Base-by-base conservation (phyloP, 495 filamentous ascomycete species). In the Daldinia childiae region DNA sequence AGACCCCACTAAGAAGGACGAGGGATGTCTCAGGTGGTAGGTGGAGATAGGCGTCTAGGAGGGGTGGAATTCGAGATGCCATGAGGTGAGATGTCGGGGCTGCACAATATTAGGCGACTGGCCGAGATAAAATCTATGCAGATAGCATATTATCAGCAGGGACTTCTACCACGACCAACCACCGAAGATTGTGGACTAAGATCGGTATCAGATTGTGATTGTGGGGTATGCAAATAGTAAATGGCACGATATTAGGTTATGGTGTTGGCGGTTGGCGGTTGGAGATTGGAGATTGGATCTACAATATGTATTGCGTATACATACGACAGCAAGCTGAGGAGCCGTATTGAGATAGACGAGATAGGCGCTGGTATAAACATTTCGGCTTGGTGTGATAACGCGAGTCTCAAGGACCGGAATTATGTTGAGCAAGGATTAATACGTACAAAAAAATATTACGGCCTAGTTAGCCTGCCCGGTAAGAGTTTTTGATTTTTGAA, bases 1-100 rank as follows among this genome's bases (percentile, higher is more conserved):
- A 83, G 11, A 92, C 87, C 24, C 89, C 89, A 2, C 92, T 94
- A 7, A 97, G 76, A 6, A 97, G 82, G 27, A 88, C 86, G 26
- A 96, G 86, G 9, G 91, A 90, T 3, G 74, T 76, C 72, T 79
- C 77, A 41, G 71, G 26, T 39, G 78, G 74, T 52, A 78, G 63
- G 76, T 81, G 76, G 72, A 92, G 83, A 81, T 92, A 91, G 8
- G 89, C 84, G 56, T 90, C 80, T 45, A 95, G 86, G 65, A 92
- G 87, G 61, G 86, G 87, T 24, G 93, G 92, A 64, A 92, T 75
- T 41, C 76, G 69, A 6, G 74, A 76, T 17, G 78, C 74, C 79
- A 79, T 79, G 29, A 36, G 27, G 12, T 60, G 30, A 64, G 52
- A 55, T 15, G 29, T 21, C 7, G 55, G 32, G 19, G 34, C 26